Evolutionary conservation across 2,329 filamentous ascomycete species (phyloP).

Genomic region (Penicillium sp.): DNA sequence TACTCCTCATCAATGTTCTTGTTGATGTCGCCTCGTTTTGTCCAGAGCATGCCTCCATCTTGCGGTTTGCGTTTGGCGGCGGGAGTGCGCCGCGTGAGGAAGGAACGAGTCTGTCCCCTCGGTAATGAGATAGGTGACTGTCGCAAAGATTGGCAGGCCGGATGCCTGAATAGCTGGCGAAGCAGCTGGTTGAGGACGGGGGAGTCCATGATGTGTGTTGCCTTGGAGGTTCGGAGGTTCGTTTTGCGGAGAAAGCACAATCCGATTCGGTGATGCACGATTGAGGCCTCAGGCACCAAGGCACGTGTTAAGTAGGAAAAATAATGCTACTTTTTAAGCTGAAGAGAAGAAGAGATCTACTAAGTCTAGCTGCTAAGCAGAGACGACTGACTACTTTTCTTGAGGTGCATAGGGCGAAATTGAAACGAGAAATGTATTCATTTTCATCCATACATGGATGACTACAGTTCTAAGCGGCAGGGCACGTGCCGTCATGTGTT

Average conservation of each 20-base stretch:
- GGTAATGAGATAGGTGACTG: constrained; percentile 30
- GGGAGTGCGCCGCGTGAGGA: constrained; percentile 35
- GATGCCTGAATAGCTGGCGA: constrained; percentile 78
- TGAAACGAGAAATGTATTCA: not conserved
- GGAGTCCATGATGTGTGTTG: constrained; percentile 68
- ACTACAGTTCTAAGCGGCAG: not conserved
- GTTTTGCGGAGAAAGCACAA: constrained; percentile 2
- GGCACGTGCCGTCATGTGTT: not conserved
- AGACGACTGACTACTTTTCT: no score
- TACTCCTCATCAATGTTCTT: constrained; percentile 80
- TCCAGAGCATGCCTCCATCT: constrained; percentile 73
- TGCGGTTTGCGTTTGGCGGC: constrained; percentile 40
- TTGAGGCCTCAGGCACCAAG: constrained; percentile 16
- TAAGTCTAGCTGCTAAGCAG: no score
- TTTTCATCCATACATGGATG: no score
- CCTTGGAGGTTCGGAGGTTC: not conserved
- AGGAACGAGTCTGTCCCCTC: constrained; percentile 35
- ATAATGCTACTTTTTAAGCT: no score
- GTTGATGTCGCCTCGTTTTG: constrained; percentile 76
- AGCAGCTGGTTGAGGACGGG: constrained; percentile 76
- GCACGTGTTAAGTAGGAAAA: constrained; percentile 9
- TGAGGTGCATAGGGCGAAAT: not conserved
- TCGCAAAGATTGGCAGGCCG: constrained; percentile 60
- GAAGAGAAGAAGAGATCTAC: no score
- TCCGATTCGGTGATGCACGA: not conserved